Base-by-base conservation (phyloP, 2,329 filamentous ascomycete genomes). In the Aspergillus fischeri region DNA sequence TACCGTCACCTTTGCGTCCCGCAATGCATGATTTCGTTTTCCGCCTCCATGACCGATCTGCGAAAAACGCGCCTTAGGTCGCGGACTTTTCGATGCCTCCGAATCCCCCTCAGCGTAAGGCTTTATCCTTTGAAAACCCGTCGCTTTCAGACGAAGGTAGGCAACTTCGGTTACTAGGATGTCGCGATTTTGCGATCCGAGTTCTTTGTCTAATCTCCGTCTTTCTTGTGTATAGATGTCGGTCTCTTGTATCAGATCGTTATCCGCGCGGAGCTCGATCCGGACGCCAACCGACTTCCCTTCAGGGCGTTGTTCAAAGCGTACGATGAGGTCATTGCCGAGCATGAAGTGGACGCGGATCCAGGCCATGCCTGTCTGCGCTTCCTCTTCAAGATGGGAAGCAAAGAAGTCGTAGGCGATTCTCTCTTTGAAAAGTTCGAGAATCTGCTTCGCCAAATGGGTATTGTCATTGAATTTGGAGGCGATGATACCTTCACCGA, bases 271-370 rank as follows among this genome's bases (percentile, higher is more conserved):
- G 85, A 92, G 75, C 78, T 83, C 44, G 81, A 89, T 29, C 80
- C 84, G 1, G 83, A 86, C 56, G 81, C 81, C 51, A 83, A 88
- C 65, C 82, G 83, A 55, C 80, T 89, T 24, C 87, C 90, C 3
- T 91, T 88, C 57, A 86, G 86, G 68, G 90, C 91, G 9, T 82
- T 96, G 20, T 95, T 95, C 74, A 81, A 83, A 53, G 90, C 91
- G 29, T 95, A 95, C 70, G 88, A 94, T 68, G 80, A 84, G 55
- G 81, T 92, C 45, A 82, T 96, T n/a, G 84, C 83, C 4, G 79
- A 85, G 62, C 79, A 89, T 77, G 88, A 86, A 54, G 78, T 91
- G 62, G 82, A 90, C 58, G 81, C 85, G n/a, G 86, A 90, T 65
- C 81, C 88, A 63, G 90, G 92, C 67, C 86, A 86, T 65, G 85